phyloP scores from a whole-genome alignment of 331 rosid genomes.

The Phaseolus coccineus region DNA sequence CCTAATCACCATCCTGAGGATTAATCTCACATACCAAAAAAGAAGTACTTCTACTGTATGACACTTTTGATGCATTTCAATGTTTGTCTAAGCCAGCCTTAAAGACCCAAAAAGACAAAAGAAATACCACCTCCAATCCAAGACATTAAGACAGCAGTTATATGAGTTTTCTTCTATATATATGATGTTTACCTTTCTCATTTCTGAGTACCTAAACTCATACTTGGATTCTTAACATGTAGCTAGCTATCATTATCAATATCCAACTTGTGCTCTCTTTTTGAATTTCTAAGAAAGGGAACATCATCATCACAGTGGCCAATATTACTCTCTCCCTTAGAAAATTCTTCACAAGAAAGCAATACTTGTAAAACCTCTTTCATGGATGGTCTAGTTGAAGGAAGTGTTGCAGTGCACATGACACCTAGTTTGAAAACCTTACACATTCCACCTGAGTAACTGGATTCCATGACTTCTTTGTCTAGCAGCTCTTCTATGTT shows the following conservation, averaged over 20 bases:
- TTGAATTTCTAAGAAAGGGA: constrained; percentile 67
- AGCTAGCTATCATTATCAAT: constrained; percentile 34
- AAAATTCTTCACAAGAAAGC: constrained; percentile 29
- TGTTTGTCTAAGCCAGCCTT: no score
- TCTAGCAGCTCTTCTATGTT: constrained; percentile 63
- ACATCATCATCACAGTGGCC: constrained; percentile 31
- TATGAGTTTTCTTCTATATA: no score
- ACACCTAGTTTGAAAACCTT: constrained; percentile 69
- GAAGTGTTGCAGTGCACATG: constrained; percentile 59
- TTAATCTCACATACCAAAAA: no score
- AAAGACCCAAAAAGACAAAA: no score
- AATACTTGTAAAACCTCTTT: constrained; percentile 54
- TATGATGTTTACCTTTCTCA: no score
- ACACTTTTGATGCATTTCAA: no score
- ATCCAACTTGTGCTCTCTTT: constrained; percentile 40
- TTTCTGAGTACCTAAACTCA: no score
- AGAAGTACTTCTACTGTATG: no score
- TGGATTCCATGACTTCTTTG: constrained; percentile 58
- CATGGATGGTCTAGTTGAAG: constrained; percentile 76
- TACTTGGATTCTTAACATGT: no score
- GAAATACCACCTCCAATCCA: no score
- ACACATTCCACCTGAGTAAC: constrained; percentile 63
- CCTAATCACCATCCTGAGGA: no score
- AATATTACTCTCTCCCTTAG: constrained; percentile 43
- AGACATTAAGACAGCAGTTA: no score